These are phyloP conservation scores for Entomophthora muscae DNA, from an alignment of 371 early-diverging fungal species.

Conservation along the genomic window DNA sequence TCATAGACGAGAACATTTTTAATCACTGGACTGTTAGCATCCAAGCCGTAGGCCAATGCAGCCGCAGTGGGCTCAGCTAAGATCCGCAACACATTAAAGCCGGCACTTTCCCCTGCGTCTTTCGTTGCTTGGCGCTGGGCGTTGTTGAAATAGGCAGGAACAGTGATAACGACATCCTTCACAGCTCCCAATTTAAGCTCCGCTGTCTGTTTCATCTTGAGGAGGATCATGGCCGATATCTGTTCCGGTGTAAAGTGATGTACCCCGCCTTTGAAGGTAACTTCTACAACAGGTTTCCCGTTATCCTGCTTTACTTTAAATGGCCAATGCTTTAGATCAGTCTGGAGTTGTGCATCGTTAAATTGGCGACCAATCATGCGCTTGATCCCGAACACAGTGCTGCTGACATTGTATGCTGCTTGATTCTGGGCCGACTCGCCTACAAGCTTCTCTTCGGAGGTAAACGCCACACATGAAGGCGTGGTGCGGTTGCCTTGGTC, in stretches of 20 bases:
- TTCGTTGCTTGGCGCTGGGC: slow-evolving; percentile 70
- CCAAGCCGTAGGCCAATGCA: slow-evolving; percentile 83
- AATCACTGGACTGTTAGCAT: slow-evolving; percentile 58
- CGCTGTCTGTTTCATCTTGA: slow-evolving; percentile 93
- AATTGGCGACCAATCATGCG: slow-evolving; percentile 80
- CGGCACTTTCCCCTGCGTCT: slow-evolving; percentile 61
- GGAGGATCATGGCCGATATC: slow-evolving; percentile 84
- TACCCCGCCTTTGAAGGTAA: slow-evolving; percentile 65
- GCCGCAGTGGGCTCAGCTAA: slow-evolving; percentile 93
- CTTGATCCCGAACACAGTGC: too few relatives aligned
- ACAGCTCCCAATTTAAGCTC: slow-evolving; percentile 90
- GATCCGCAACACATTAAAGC: slow-evolving; percentile 57
- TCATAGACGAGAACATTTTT: slow-evolving; percentile 75
- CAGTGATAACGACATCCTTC: slow-evolving; percentile 87
- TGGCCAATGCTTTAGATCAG: slow-evolving; percentile 81
- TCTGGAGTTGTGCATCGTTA: slow-evolving; percentile 67
- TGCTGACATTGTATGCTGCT: too few relatives aligned
- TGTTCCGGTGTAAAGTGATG: slow-evolving; percentile 90
- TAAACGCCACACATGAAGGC: slow-evolving; percentile 89
- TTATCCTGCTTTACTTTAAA: slow-evolving; percentile 63
- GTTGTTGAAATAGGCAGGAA: slow-evolving; percentile 90
- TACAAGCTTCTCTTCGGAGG: too few relatives aligned
- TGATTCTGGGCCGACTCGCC: too few relatives aligned
- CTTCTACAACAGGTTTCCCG: slow-evolving; percentile 62
- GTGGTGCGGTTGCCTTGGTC: slow-evolving; percentile 90